phyloP scores from a whole-genome alignment of 495 filamentous ascomycete species.

The Sporormia fimetaria region DNA sequence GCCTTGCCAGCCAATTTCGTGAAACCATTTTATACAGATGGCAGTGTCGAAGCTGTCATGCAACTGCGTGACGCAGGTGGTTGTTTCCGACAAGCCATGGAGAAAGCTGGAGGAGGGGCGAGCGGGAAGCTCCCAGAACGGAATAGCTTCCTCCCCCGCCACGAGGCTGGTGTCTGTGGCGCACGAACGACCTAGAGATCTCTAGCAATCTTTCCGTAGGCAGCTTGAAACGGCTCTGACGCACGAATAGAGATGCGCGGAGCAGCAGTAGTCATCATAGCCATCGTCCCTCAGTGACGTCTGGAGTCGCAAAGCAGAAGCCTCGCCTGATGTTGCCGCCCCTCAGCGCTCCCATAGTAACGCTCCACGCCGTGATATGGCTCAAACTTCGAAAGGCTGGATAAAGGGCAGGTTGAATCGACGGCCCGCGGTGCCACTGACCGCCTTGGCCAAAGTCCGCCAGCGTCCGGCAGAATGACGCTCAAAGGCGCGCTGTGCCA shows the following conservation, averaged over 20 bases:
- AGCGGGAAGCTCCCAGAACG: slow-evolving; percentile 3
- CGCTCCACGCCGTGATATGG: slow-evolving; percentile 8
- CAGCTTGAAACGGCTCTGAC: too few species aligned
- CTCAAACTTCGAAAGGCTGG: too few species aligned
- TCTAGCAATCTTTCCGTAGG: slow-evolving; percentile 3
- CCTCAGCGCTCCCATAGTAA: slow-evolving; percentile 4
- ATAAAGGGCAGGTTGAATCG: slow-evolving; percentile 20
- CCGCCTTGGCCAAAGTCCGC: slow-evolving; percentile 12
- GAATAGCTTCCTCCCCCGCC: slow-evolving; percentile 3
- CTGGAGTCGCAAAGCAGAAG: too few species aligned
- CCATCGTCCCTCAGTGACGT: too few species aligned
- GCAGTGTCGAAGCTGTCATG: too few species aligned
- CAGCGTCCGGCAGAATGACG: slow-evolving; percentile 14
- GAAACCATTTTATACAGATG: too few species aligned
- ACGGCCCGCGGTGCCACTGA: slow-evolving; percentile 21
- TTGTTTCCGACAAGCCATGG: not conserved
- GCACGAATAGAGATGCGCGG: too few species aligned
- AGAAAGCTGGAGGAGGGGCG: slow-evolving; percentile 4
- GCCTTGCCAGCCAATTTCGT: too few species aligned
- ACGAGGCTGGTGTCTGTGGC: too few species aligned
- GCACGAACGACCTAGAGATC: not conserved
- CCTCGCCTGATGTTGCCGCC: slow-evolving; percentile 14
- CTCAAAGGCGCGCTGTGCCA: slow-evolving; percentile 3
- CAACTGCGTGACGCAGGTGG: too few species aligned
- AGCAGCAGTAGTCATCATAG: too few species aligned